phyloP scores from a whole-genome alignment of 2,329 filamentous ascomycete species.

The Rosellinia necatrix region DNA sequence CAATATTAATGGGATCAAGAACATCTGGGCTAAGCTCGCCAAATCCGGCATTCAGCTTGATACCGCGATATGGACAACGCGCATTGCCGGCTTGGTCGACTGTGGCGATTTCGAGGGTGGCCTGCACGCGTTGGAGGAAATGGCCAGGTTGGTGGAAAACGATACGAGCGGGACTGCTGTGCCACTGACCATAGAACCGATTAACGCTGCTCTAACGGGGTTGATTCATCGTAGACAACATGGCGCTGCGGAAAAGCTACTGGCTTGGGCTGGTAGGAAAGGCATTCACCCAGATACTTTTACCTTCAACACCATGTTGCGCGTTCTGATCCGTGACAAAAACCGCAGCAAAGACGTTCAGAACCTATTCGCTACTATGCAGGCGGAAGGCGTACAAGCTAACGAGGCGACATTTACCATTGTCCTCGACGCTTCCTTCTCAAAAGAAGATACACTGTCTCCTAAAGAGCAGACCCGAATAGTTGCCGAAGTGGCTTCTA shows the following conservation, averaged over 20 bases:
- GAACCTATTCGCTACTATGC: constrained; percentile 64
- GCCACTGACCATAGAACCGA: constrained; percentile 64
- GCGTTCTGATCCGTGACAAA: constrained; percentile 57
- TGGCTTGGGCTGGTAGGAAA: constrained; percentile 62
- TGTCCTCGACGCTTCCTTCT: constrained; percentile 65
- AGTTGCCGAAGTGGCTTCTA: constrained; percentile 59
- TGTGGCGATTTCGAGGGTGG: constrained; percentile 58
- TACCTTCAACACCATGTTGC: constrained; percentile 73
- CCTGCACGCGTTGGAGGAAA: constrained; percentile 68
- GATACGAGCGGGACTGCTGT: constrained; percentile 49
- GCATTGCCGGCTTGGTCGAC: constrained; percentile 68
- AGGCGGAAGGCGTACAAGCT: constrained; percentile 55
- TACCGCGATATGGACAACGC: constrained; percentile 68
- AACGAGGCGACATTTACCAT: constrained; percentile 76
- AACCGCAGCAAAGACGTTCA: constrained; percentile 52
- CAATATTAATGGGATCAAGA: constrained; percentile 64
- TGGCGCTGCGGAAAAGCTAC: constrained; percentile 55
- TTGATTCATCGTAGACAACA: constrained; percentile 57
- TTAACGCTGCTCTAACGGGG: constrained; percentile 73
- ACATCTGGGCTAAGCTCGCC: constrained; percentile 69
- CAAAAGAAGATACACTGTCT: constrained; percentile 44
- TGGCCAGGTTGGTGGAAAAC: constrained; percentile 64
- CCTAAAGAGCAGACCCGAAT: constrained; percentile 54
- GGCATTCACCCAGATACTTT: constrained; percentile 61
- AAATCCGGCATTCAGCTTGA: constrained; percentile 65